Percentiles rank a stretch among this genome's conserved stretches.
Evolutionary conservation across 2,329 filamentous ascomycete species (phyloP).

Genomic region (Claviceps fusiformis): DNA sequence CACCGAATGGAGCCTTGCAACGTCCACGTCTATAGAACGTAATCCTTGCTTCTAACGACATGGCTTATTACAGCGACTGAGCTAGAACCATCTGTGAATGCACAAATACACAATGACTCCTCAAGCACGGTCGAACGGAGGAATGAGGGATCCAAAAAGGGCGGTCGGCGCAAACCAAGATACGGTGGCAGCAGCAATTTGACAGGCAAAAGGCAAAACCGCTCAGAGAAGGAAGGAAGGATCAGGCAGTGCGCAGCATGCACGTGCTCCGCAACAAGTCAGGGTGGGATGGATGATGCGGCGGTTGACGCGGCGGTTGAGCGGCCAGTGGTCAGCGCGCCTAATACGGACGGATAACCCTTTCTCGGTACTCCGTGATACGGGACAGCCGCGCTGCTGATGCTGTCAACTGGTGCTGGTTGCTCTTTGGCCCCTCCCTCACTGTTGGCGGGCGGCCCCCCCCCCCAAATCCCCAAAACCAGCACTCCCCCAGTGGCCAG

Average conservation of each 20-base stretch:
- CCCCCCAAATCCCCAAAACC: not conserved
- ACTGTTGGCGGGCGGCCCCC: not conserved
- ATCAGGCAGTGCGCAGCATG: too few relatives aligned
- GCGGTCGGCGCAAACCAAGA: not conserved
- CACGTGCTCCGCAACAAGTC: not conserved
- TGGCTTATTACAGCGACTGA: not conserved
- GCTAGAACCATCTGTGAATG: not conserved
- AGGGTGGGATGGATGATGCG: not conserved
- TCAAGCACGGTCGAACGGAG: not conserved
- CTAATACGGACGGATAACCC: not conserved
- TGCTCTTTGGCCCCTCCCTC: slow-evolving; percentile 1
- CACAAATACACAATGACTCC: not conserved
- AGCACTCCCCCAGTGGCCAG: not conserved
- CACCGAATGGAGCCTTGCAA: not conserved
- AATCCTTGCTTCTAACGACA: not conserved
- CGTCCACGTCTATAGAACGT: not conserved
- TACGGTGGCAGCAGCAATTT: not conserved
- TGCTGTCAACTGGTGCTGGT: not conserved
- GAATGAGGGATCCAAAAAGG: not conserved
- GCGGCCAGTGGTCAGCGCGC: not conserved
- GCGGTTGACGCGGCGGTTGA: not conserved
- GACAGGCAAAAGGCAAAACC: not conserved
- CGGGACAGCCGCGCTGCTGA: not conserved
- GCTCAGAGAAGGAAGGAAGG: too few relatives aligned
- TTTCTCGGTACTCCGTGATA: not conserved